Conservation (phyloP, 768 basidiomycete species). For the Mycena vulgaris region DNA sequence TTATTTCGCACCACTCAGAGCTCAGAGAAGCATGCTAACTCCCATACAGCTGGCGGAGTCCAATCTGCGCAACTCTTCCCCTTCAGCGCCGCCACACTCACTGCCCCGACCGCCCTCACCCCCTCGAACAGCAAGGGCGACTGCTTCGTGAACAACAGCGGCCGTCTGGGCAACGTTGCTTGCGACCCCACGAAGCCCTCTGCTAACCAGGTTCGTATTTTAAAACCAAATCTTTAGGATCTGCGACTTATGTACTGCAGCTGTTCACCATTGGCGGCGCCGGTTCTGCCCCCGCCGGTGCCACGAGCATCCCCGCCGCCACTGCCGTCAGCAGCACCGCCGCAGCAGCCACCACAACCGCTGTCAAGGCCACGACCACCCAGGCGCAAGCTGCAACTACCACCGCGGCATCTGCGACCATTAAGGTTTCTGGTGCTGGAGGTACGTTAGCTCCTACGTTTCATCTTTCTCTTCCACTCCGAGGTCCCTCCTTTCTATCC, state of each 20-base stretch:
- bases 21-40: not conserved
- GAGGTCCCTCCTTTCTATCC: too few species aligned
- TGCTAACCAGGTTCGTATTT: conserved; percentile 20
- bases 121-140: conserved; percentile 38
- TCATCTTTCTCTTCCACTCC: too few species aligned
- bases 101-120: conserved; percentile 34
- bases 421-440: conserved; percentile 35
- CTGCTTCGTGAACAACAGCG: conserved; percentile 39
- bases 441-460: too few species aligned
- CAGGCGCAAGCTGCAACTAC: not conserved
- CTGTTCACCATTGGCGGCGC: conserved; percentile 40
- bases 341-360: too few species aligned
- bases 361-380: conserved; percentile 20
- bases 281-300: too few species aligned
- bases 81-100: conserved; percentile 35
- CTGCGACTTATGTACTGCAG: not conserved
- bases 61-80: conserved; percentile 41
- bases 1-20: not conserved
- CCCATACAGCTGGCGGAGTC: conserved; percentile 12
- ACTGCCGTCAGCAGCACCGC: too few species aligned
- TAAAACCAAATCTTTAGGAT: too few species aligned
- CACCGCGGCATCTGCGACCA: conserved; percentile 1
- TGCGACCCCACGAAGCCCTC: conserved; percentile 29
- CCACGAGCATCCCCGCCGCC: too few species aligned
- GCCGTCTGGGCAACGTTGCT: conserved; percentile 25